Evolutionary conservation across 129 eudicot species (phyloP), one percentile per base, ranked within the genome.

Genomic region (Chrysanthemum makinoi): DNA sequence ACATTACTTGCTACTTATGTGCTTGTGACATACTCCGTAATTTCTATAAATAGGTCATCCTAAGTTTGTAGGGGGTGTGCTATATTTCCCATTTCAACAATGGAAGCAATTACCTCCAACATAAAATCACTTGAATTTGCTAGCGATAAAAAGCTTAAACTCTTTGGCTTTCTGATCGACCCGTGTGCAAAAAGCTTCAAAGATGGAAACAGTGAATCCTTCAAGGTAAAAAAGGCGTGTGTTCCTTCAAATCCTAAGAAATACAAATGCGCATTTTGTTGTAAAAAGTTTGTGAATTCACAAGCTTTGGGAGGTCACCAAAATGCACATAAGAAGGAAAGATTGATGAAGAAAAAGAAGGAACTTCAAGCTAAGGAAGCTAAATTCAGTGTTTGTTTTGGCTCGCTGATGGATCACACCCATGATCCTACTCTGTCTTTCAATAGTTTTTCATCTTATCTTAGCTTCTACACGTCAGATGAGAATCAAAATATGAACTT

Each of bases 231-330:
- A 54, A 44, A 22, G 46, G 65, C 3, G 30, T 17, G 33, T 20
- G 5, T 52, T 11, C 51, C 68, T 33, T 55, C 62, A 28, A 70
- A 63, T 48, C 19, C 75, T 20, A 74, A 80, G 64, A 75, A 56
- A 69, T 80, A 80, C 77, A 80, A 71, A 69, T 75, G 84, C 69
- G 26, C 47, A 0, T 80, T 74, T 74, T 80, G 80, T 60, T 71
- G 47, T 19, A 80, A 80, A 68, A 80, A 63, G 75, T 80, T 80
- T 75, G 7, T 64, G 77, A 80, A 55, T 63, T 80, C 77, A 18
- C 80, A 80, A 49, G 84, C 84, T 46, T 30, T 80, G 16, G 84
- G 84, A 75, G 84, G 83, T 62, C 80, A 69, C 68, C 83, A 80
- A 48, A 80, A 80, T 70, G 78, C 81, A 59, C 78, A 80, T 76